Evolutionary conservation across 768 basidiomycete species (phyloP).

Genomic region (Stropharia rugosoannulata): DNA sequence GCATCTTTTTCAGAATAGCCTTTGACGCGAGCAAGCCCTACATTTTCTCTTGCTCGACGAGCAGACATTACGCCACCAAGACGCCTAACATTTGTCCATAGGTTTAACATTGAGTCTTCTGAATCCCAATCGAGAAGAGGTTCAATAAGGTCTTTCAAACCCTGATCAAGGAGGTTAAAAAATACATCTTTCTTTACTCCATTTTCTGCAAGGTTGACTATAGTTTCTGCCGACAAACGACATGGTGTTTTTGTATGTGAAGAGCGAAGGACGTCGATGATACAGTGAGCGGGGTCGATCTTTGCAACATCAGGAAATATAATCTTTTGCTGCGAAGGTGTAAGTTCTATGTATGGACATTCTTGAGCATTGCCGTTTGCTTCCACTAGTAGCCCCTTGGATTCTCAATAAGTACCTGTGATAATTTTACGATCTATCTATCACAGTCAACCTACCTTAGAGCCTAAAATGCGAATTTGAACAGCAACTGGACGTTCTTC

Average conservation of each 20-base stretch:
- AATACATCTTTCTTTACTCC: constrained; percentile 48
- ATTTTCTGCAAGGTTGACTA: constrained; percentile 64
- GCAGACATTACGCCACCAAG: constrained; percentile 41
- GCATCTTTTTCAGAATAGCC: constrained; percentile 41
- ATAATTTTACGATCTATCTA: neutral
- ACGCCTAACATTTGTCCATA: constrained; percentile 41
- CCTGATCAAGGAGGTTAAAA: constrained; percentile 32
- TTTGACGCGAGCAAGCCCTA: constrained; percentile 41
- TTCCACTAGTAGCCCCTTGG: constrained; percentile 39
- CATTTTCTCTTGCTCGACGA: constrained; percentile 35
- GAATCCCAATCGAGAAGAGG: constrained; percentile 47
- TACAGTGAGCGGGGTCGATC: constrained; percentile 41
- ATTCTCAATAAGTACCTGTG: neutral
- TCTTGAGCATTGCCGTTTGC: constrained; percentile 28
- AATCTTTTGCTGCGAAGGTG: constrained; percentile 48
- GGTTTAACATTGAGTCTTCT: constrained; percentile 33
- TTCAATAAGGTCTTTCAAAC: constrained; percentile 32
- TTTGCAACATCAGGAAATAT: constrained; percentile 28
- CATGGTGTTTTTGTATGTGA: constrained; percentile 47
- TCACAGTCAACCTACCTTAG: constrained; percentile 34
- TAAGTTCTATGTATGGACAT: constrained; percentile 25
- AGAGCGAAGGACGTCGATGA: constrained; percentile 53
- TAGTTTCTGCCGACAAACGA: constrained; percentile 53
- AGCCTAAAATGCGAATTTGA: constrained; percentile 48
- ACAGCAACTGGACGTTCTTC: constrained; percentile 43